Evolutionary conservation across 2,329 filamentous ascomycete species (phyloP).

Genomic region (Cordyceps fumosorosea): DNA sequence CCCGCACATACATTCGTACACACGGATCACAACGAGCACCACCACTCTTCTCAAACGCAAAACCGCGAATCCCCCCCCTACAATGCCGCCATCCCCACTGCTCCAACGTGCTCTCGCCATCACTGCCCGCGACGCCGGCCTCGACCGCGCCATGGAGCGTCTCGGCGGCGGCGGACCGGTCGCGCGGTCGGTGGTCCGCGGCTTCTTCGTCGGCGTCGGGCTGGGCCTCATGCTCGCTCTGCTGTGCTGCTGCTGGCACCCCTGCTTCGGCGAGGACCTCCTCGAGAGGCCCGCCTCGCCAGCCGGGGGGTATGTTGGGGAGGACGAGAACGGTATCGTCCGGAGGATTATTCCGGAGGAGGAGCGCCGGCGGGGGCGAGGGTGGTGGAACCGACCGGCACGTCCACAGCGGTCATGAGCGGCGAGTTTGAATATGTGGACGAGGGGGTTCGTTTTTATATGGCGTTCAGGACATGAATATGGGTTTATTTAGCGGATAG

Average conservation of each 20-base stretch:
- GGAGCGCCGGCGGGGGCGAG: not conserved
- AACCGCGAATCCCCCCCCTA: no score
- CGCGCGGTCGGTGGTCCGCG: conserved; percentile 10
- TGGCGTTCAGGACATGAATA: not conserved
- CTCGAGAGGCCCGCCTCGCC: not conserved
- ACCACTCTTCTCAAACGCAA: no score
- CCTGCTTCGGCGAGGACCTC: not conserved
- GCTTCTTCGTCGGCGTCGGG: conserved; percentile 14
- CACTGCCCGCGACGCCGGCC: not conserved
- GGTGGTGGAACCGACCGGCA: no score
- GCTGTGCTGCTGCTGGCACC: conserved; percentile 17
- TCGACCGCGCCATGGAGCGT: not conserved
- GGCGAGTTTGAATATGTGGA: not conserved
- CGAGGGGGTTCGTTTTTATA: not conserved
- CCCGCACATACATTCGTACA: no score
- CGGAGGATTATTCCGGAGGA: not conserved
- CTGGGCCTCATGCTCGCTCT: conserved; percentile 15
- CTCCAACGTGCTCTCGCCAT: not conserved
- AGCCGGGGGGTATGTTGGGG: not conserved
- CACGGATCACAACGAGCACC: no score
- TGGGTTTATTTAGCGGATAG: not conserved
- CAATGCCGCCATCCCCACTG: no score
- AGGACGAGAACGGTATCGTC: not conserved
- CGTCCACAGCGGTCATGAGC: not conserved
- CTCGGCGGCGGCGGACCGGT: not conserved